Evolutionary conservation across 2,329 filamentous ascomycete genomes (phyloP).

Genomic region (Talaromyces sp.): DNA sequence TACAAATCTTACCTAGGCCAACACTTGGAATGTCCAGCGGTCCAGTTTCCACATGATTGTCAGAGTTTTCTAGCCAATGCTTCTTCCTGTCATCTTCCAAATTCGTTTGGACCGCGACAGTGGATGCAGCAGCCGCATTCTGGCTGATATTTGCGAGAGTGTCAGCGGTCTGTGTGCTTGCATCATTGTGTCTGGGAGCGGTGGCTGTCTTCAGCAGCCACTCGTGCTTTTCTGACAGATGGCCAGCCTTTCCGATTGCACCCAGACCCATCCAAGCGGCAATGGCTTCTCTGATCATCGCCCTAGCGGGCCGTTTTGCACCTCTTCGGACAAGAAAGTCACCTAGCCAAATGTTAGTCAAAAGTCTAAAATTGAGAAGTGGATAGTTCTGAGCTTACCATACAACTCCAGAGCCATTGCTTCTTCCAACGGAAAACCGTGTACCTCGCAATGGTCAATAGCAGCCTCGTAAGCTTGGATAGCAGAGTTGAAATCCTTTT

Average conservation of each 20-base stretch:
- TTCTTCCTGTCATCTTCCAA: conserved; percentile 41
- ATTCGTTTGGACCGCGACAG: conserved; percentile 28
- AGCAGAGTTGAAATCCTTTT: conserved; percentile 42
- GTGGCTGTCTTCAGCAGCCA: conserved; percentile 57
- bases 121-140: conserved; percentile 28
- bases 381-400: conserved; percentile 30
- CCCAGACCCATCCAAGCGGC: conserved; percentile 57
- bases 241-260: conserved; percentile 56
- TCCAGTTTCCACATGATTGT: conserved; percentile 35
- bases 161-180: conserved; percentile 55
- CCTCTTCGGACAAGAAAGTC: conserved; percentile 57
- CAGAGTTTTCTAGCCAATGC: conserved; percentile 42
- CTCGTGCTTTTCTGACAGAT: conserved; percentile 57
- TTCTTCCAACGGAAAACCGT: conserved; percentile 58
- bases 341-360: conserved; percentile 21
- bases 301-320: conserved; percentile 56
- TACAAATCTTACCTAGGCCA: conserved; percentile 32
- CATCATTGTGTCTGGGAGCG: conserved; percentile 51
- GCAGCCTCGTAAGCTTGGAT: conserved; percentile 47
- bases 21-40: conserved; percentile 42
- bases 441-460: conserved; percentile 57
- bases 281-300: conserved; percentile 56
- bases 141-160: conserved; percentile 44
- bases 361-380: background rate
- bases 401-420: conserved; percentile 60